Conservation (phyloP, 352 stramenopile genomes). For the Phytophthora multivora region DNA sequence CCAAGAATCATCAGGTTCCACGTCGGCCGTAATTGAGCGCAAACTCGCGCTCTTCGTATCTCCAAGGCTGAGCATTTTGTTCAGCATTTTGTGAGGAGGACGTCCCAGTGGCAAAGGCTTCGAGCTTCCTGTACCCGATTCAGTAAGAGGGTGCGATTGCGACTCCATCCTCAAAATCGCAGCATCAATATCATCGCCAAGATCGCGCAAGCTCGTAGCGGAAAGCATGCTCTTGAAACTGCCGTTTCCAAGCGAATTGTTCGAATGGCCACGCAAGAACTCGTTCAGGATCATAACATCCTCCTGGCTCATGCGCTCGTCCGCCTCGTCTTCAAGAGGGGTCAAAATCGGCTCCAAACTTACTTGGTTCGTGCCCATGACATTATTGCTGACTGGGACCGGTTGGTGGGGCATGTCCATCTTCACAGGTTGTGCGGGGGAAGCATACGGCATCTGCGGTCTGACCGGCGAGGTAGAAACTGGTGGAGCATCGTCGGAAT, state of each 20-base stretch:
- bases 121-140: constrained; percentile 16
- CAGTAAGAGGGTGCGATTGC: constrained; percentile 19
- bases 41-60: constrained; percentile 58
- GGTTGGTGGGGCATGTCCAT: constrained; percentile 14
- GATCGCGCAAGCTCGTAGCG: constrained; percentile 32
- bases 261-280: constrained; percentile 61
- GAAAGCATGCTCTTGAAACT: constrained; percentile 49
- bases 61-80: constrained; percentile 63
- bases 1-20: constrained; percentile 55
- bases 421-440: constrained; percentile 10
- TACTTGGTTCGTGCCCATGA: constrained; percentile 11
- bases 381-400: constrained; percentile 12
- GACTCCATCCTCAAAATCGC: constrained; percentile 41
- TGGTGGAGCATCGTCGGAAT: constrained; percentile 44
- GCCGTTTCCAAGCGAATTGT: constrained; percentile 42
- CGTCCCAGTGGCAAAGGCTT: constrained; percentile 23
- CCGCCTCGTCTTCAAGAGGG: constrained; percentile 41
- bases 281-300: constrained; percentile 68
- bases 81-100: constrained; percentile 32
- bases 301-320: constrained; percentile 62
- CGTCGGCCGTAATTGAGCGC: constrained; percentile 53
- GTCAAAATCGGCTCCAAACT: constrained; percentile 53
- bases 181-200: constrained; percentile 42
- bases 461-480: constrained; percentile 38
- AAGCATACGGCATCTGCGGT: constrained; percentile 18